Evolutionary conservation across 2,329 filamentous ascomycete species (phyloP), one percentile per base, ranked within the genome.

Genomic region (Colletotrichum scovillei): DNA sequence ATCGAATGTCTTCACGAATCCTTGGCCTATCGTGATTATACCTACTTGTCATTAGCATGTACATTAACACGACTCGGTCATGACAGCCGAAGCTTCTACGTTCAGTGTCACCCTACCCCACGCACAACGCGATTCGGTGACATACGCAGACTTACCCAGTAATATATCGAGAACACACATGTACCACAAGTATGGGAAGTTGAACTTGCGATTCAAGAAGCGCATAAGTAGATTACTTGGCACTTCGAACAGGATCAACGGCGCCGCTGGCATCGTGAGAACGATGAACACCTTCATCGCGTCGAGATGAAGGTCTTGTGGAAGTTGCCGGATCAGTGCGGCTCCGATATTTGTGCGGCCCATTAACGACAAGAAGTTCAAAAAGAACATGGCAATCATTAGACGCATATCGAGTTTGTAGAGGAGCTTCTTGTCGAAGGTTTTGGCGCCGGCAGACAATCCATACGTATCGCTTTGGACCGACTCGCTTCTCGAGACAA

Each of bases 311-410:
- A 79, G 73, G 22, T 79, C 77, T 14, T 75, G 65, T 24, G 77
- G 77, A 19, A 80, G 63, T 12, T 72, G 60, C 46, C 79, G 77
- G 22, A 78, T 78, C 11, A 78, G 74, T 2, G 76, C 75, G 4
- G 77, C 76, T 2, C 76, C 77, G 30, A 78, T 77, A n/a, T 77
- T 78, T n/a, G 77, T 78, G 5, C 77, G 75, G 16, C 76, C 77
- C 69, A 78, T 78, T 22, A 78, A 74, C 6, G 77, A 78, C 4
- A 78, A 58, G 42, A 79, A 79, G 70, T 79, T 79, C 46, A 79
- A 70, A 56, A 79, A 78, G 32, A 80, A 75, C 63, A 79, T 78
- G 1, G 78, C 76, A 2, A 76, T 49, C 35, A 79, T 75, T 35
- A 79, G 56, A 42, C 75, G 73, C 63, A 68, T 46, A 16, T 75